Base-by-base conservation (phyloP, 1,139 yeast genomes). In the Geotrichum cucujoidarum region DNA sequence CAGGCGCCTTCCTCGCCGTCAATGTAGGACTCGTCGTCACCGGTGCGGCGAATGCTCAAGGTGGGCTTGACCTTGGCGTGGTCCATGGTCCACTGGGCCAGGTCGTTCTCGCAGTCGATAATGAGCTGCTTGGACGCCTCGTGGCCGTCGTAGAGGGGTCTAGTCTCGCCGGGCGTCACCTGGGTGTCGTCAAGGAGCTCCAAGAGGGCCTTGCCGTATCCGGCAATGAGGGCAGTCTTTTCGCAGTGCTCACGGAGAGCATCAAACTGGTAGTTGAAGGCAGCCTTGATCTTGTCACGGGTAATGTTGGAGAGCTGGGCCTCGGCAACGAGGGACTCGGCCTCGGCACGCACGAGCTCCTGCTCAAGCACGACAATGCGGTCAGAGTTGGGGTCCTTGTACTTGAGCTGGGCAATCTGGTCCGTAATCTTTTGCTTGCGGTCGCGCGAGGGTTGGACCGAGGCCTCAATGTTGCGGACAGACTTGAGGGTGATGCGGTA, bases 151-250 rank as follows among this genome's bases (percentile, higher is more conserved):
- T 92, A 92, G 54, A 95, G 94, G 38, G 96, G 94, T 76, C 97
- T 88, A 55, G 96, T 87, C 77, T 92, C 98, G 75, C 98, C 98
- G 57, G 98, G 98, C 57, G 97, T 90, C 58, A 92, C 97, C 55
- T 97, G 94, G 59, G 95, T 75, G 70, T 90, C 97, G 69, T 92
- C 97, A 67, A 92, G 79, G 68, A 92, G 81, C 76, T 92, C 97
- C 67, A 92, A 79, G 56, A 92, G 75, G 44, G 97, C 97, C 78
- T 90, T 92, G 72, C 98, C 97, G 77, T 92, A 92, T 60, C 97
- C 97, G 60, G 97, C 97, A 73, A 92, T 88, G 66, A 92, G 77
- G 47, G 97, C 97, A 61, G 86, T 76, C 76, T 92, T 92, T 77
- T 92, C 98, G 61, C 95, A 83, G 74, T 85, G 89, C 75, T 92